A percentile compares a stretch with the other conserved stretches of the same genome.
phyloP scores from a whole-genome alignment of 768 basidiomycete genomes.

The Tulasnella sp. region DNA sequence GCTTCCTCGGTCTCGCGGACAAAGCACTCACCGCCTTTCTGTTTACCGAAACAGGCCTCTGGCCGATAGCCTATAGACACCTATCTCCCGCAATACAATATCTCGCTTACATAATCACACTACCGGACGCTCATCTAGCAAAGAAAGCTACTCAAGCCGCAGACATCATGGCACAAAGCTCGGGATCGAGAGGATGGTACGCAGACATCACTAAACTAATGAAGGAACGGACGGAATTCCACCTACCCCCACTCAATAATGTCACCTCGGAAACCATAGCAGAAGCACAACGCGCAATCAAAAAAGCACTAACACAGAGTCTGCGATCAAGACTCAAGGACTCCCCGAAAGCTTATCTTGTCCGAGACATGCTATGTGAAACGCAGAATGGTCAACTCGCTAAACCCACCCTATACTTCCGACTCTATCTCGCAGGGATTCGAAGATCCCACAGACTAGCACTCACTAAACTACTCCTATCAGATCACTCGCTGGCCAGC shows the following conservation, averaged over 20 bases:
- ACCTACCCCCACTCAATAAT: background rate
- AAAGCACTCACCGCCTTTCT: conserved; percentile 24
- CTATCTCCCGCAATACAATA: conserved; percentile 22
- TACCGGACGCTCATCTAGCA: background rate
- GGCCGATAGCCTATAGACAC: conserved; percentile 26
- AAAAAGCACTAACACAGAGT: background rate
- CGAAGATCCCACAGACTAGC: conserved; percentile 17
- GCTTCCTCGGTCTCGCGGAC: conserved; percentile 25
- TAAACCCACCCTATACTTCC: background rate
- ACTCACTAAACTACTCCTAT: conserved; percentile 17
- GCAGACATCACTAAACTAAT: background rate
- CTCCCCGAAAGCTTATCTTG: background rate
- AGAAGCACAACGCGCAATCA: background rate
- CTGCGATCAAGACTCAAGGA: background rate
- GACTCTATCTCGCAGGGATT: background rate
- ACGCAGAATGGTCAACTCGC: background rate
- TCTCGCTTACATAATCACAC: background rate
- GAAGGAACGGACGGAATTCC: background rate
- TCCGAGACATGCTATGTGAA: background rate
- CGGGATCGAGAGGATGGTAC: background rate
- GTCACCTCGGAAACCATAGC: background rate
- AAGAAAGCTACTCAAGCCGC: background rate
- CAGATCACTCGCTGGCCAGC: conserved; percentile 23
- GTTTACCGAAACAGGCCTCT: conserved; percentile 28
- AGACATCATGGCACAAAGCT: background rate